A percentile compares a stretch with the other conserved stretches of the same genome.
Conservation (phyloP, 2,329 filamentous ascomycete species). For the Colletotrichum gigasporum region DNA sequence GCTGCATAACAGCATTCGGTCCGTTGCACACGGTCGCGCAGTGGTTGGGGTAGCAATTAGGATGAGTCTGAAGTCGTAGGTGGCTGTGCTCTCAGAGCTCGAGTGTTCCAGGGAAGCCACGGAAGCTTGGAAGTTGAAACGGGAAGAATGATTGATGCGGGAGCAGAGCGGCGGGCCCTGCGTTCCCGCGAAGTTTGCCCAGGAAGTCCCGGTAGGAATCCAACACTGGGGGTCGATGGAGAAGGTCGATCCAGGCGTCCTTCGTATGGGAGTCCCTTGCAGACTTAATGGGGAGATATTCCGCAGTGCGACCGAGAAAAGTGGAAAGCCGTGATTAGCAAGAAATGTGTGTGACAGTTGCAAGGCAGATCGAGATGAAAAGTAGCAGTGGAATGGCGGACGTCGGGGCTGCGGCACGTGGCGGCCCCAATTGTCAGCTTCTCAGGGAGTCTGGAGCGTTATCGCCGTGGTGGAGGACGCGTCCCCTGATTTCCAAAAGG, state of each 20-base stretch:
- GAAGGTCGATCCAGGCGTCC: slow-evolving; percentile 1
- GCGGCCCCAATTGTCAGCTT: background rate
- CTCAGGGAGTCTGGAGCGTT: background rate
- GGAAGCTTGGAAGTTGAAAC: slow-evolving; percentile 16
- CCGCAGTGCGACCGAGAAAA: slow-evolving; percentile 28
- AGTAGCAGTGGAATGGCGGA: background rate
- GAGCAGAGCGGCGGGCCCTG: background rate
- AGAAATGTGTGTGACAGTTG: background rate
- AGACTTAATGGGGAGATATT: slow-evolving; percentile 10
- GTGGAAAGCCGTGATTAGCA: slow-evolving; percentile 6
- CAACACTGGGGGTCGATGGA: background rate
- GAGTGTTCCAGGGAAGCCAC: background rate
- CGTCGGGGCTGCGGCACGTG: background rate
- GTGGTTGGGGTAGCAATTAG: background rate
- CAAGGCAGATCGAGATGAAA: background rate
- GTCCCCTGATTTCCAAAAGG: background rate
- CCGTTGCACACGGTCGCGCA: background rate
- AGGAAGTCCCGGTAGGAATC: background rate
- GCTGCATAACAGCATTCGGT: slow-evolving; percentile 1
- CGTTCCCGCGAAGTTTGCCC: background rate
- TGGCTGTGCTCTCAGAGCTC: background rate
- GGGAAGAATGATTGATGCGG: slow-evolving; percentile 6
- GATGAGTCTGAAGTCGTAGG: background rate
- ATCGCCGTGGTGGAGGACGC: background rate
- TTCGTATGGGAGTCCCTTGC: background rate